phyloP scores from a whole-genome alignment of 352 stramenopile genomes.

The Globisporangium ultimum region DNA sequence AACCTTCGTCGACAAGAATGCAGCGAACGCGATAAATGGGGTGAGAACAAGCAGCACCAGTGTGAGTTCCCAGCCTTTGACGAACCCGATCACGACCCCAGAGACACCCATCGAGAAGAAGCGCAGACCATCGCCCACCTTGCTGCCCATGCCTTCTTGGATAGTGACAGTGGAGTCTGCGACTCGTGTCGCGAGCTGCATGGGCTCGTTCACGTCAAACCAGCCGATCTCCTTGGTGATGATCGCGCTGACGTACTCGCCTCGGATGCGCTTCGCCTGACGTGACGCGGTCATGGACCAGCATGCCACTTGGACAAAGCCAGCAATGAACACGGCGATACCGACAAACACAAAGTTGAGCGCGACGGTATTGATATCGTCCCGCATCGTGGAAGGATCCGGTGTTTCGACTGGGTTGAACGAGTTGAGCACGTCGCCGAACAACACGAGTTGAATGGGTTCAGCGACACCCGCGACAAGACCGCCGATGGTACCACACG shows the following conservation, averaged over 20 bases:
- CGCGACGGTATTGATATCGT: slow-evolving; percentile 30
- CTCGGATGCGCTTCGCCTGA: slow-evolving; percentile 40
- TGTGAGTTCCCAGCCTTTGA: slow-evolving; percentile 64
- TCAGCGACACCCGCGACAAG: too few species aligned
- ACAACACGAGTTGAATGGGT: too few species aligned
- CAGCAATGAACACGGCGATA: slow-evolving; percentile 18
- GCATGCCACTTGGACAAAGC: slow-evolving; percentile 42
- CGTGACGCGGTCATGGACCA: slow-evolving; percentile 61
- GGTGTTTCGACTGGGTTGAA: slow-evolving; percentile 50
- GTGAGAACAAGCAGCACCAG: slow-evolving; percentile 61
- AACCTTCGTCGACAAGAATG: slow-evolving; percentile 58
- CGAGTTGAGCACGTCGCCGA: slow-evolving; percentile 68
- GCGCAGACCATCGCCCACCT: slow-evolving; percentile 48
- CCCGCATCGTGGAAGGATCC: slow-evolving; percentile 7
- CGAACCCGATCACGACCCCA: slow-evolving; percentile 57
- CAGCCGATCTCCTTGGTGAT: slow-evolving; percentile 38
- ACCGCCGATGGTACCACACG: slow-evolving; percentile 65
- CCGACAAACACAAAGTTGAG: slow-evolving; percentile 32
- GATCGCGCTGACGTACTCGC: slow-evolving; percentile 31
- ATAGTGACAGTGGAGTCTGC: slow-evolving; percentile 43
- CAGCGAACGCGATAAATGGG: slow-evolving; percentile 51
- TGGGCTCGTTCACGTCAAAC: slow-evolving; percentile 43
- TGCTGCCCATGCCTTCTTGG: slow-evolving; percentile 60
- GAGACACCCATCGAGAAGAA: slow-evolving; percentile 63
- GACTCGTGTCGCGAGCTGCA: slow-evolving; percentile 24